Percentiles rank a stretch among this genome's conserved stretches.
phyloP scores from a whole-genome alignment of 306 rosid genomes.

The Quercus glauca region DNA sequence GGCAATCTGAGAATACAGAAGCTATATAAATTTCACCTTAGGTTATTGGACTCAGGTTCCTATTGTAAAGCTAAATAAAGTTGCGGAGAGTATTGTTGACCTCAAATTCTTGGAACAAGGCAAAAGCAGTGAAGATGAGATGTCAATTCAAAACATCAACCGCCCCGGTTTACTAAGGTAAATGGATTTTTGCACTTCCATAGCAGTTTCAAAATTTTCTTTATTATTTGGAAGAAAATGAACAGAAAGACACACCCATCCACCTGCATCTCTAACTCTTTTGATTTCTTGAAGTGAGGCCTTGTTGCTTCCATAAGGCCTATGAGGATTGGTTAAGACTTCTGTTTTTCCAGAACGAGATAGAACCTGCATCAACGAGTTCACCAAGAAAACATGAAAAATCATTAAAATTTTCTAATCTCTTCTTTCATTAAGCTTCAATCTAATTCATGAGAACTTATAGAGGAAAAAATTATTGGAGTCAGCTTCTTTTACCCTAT shows the following conservation, averaged over 20 bases:
- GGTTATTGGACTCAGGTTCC: neutral
- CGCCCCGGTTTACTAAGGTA: neutral
- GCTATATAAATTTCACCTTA: neutral
- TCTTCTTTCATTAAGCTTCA: neutral
- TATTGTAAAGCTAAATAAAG: neutral
- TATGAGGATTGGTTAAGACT: conserved; percentile 76
- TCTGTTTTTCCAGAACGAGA: conserved; percentile 82
- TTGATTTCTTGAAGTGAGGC: conserved; percentile 77
- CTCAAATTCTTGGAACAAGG: neutral
- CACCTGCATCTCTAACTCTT: conserved; percentile 99
- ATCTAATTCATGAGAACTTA: neutral
- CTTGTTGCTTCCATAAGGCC: conserved; percentile 89
- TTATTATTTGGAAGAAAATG: conserved; percentile 11
- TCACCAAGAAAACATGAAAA: conserved; percentile 5
- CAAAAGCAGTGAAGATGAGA: neutral
- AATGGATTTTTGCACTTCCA: neutral
- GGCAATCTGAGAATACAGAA: conserved; percentile 2
- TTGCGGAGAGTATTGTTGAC: neutral
- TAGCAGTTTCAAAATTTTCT: neutral
- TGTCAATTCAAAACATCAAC: neutral
- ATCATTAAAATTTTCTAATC: neutral
- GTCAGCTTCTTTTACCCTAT: neutral
- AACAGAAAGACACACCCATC: conserved; percentile 98
- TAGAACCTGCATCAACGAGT: conserved; percentile 61
- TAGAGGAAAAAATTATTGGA: neutral